These are phyloP conservation scores for Myochromella boudieri DNA, from an alignment of 768 basidiomycete species.

Conservation along the genomic window DNA sequence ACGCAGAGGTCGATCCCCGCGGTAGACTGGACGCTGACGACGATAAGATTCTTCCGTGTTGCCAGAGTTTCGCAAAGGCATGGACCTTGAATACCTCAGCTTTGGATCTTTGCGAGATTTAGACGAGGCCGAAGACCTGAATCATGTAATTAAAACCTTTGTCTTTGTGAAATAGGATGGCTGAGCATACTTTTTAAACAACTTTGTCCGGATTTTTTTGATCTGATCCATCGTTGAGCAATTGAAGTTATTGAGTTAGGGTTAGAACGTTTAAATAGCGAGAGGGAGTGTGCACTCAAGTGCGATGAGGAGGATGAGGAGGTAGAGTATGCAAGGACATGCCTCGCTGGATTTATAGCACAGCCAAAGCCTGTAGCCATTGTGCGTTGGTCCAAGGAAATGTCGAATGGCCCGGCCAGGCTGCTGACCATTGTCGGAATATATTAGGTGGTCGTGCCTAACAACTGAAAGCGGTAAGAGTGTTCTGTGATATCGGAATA, in stretches of 20 bases:
- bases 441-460: not conserved
- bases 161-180: no score
- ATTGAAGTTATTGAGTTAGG: not conserved
- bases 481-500: no score
- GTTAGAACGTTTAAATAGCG: no score
- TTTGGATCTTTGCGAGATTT: slow-evolving; percentile 11
- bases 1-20: slow-evolving; percentile 13
- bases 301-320: not conserved
- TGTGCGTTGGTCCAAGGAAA: no score
- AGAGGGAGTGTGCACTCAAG: no score
- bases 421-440: slow-evolving; percentile 3
- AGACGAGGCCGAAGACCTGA: slow-evolving; percentile 6
- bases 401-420: not conserved
- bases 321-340: not conserved
- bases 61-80: slow-evolving; percentile 22
- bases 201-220: slow-evolving; percentile 15
- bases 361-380: not conserved
- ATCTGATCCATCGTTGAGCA: slow-evolving; percentile 22
- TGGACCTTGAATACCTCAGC: slow-evolving; percentile 19
- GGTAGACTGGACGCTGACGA: slow-evolving; percentile 10
- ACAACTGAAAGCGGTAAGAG: not conserved
- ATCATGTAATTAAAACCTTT: no score
- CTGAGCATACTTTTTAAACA: slow-evolving; percentile 16
- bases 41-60: slow-evolving; percentile 17
- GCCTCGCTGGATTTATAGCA: not conserved